Evolutionary conservation across 2,329 filamentous ascomycete species (phyloP), one percentile per base, ranked within the genome.

Genomic region (Calycina herbarum): DNA sequence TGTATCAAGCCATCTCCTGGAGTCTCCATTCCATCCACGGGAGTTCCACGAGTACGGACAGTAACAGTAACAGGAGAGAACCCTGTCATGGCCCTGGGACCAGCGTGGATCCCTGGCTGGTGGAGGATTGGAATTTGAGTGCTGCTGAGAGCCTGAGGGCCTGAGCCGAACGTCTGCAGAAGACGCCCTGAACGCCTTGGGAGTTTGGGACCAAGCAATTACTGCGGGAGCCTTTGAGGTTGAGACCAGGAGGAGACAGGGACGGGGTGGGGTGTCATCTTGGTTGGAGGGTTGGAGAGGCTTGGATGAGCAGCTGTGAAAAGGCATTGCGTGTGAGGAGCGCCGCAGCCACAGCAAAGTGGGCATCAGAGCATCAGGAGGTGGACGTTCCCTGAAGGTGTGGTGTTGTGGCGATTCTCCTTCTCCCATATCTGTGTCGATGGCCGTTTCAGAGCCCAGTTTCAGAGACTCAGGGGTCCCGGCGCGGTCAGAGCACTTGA

Each of bases 291-390:
- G 27, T 3, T 4, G 2, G 27, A 4, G 48, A 27, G 20, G 48
- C 48, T 54, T 54, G 20, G 48, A 24, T 27, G 48, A 13, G 48
- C 48, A 54, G 48, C 2, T 13, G 48, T 54, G 48, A 54, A 24
- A 54, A 29, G 48, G 48, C 48, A 54, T 54, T 54, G 48, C 20
- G 48, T 54, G 24, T 54, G 48, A 54, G 10, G 24, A 54, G 48
- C 48, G 24, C 48, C 20, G 48, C 48, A 24, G 48, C 48, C 48
- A 54, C 48, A 24, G 20, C 48, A 54, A 54, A 24, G n/a, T 54
- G 48, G 48, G 11, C 20, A 24, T 27, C 20, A 54, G 48, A 11
- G 20, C 48, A 40, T 40, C 48, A 54, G 45, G n/a, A 20, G 45
- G 45, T n/a, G 42, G 20, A 35, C 33, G 33, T 11, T 2, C 1